Evolutionary conservation across 2,329 filamentous ascomycete species (phyloP).

Genomic region (Aulographum hederae): DNA sequence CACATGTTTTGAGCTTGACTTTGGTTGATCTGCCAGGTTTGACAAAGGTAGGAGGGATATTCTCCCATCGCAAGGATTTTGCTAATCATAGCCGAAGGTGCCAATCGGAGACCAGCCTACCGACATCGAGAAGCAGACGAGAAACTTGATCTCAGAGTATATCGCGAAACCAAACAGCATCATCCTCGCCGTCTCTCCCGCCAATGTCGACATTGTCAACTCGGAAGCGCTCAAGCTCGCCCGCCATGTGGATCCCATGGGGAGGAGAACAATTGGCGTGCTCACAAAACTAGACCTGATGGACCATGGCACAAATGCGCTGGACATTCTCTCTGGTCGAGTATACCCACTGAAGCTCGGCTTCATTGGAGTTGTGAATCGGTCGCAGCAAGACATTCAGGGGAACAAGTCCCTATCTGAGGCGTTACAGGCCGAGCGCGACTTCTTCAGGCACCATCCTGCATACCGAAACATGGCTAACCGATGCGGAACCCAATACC

Average conservation of each 20-base stretch:
- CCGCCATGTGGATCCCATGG: slow-evolving; percentile 88
- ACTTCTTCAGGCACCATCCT: slow-evolving; percentile 94
- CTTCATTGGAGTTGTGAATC: slow-evolving; percentile 95
- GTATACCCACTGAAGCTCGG: slow-evolving; percentile 95
- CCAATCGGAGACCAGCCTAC: slow-evolving; percentile 94
- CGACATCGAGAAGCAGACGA: slow-evolving; percentile 97
- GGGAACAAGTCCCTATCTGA: slow-evolving; percentile 89
- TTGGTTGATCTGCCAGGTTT: slow-evolving; percentile 89
- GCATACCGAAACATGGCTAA: slow-evolving; percentile 93
- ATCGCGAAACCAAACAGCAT: slow-evolving; percentile 99
- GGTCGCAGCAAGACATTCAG: slow-evolving; percentile 95
- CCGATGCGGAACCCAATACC: slow-evolving; percentile 80
- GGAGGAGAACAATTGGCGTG: slow-evolving; percentile 87
- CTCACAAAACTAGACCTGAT: slow-evolving; percentile 94
- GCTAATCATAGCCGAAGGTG: slow-evolving; percentile 34
- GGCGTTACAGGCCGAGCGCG: slow-evolving; percentile 71
- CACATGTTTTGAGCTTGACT: slow-evolving; percentile 88
- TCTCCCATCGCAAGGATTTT: background rate
- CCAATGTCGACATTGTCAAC: slow-evolving; percentile 96
- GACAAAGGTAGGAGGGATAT: slow-evolving; percentile 51
- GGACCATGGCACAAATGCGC: slow-evolving; percentile 95
- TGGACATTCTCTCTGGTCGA: slow-evolving; percentile 92
- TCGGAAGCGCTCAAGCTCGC: slow-evolving; percentile 94
- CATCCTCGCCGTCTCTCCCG: slow-evolving; percentile 86
- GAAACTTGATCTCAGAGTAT: slow-evolving; percentile 91